A percentile compares a stretch with the other conserved stretches of the same genome.
Evolutionary conservation across 1,139 yeast species (phyloP).

Genomic region (Geotrichum restrictum): DNA sequence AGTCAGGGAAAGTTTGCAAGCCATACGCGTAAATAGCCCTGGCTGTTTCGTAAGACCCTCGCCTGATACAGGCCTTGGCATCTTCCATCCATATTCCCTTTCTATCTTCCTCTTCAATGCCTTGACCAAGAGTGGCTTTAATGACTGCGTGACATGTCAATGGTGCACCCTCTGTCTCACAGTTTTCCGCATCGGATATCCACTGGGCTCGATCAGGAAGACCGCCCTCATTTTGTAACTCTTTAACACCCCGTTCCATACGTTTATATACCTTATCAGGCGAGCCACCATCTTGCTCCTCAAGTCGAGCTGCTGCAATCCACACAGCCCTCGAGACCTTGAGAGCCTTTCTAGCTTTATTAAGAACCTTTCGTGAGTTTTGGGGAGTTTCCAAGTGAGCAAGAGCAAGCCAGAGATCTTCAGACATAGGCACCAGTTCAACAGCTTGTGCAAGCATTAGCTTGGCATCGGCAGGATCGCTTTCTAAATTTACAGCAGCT

Average conservation of each 20-base stretch:
- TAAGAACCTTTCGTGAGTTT: slow-evolving; percentile 54
- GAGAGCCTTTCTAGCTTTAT: slow-evolving; percentile 52
- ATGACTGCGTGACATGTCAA: slow-evolving; percentile 40
- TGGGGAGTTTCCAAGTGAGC: slow-evolving; percentile 46
- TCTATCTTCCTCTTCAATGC: slow-evolving; percentile 35
- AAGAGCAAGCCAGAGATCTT: slow-evolving; percentile 60
- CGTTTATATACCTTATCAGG: slow-evolving; percentile 47
- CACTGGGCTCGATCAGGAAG: slow-evolving; percentile 44
- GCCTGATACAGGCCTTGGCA: slow-evolving; percentile 35
- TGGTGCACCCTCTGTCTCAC: slow-evolving; percentile 38
- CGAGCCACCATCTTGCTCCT: slow-evolving; percentile 51
- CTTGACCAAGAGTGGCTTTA: slow-evolving; percentile 34
- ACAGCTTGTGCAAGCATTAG: slow-evolving; percentile 64
- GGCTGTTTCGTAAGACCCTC: slow-evolving; percentile 42
- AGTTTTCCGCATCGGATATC: slow-evolving; percentile 46
- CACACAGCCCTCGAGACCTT: slow-evolving; percentile 57
- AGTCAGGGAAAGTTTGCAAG: slow-evolving; percentile 48
- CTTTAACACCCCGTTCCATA: slow-evolving; percentile 52
- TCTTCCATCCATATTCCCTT: slow-evolving; percentile 39
- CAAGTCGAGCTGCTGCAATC: slow-evolving; percentile 68
- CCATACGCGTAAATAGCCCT: slow-evolving; percentile 49
- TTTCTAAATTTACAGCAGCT: slow-evolving; percentile 45
- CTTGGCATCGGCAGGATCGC: slow-evolving; percentile 46
- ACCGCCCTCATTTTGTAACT: slow-evolving; percentile 38
- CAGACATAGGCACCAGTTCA: slow-evolving; percentile 61